Evolutionary conservation across 352 stramenopile species (phyloP).

Genomic region (Phytophthora palmivora): DNA sequence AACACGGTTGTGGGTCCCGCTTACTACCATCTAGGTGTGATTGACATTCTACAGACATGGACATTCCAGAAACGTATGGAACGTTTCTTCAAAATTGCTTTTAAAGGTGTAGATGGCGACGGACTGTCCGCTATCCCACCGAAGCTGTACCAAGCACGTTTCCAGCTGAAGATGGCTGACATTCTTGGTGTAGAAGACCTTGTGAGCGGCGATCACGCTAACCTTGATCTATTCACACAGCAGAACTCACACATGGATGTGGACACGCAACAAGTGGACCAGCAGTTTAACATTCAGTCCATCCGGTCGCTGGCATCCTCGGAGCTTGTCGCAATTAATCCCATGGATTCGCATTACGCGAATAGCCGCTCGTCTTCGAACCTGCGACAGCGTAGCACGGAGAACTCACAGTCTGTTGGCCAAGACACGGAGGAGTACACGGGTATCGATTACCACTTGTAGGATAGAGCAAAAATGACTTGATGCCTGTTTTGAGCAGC

Average conservation of each 20-base stretch:
- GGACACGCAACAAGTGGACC: constrained; percentile 66
- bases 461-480: constrained; percentile 23
- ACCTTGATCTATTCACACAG: constrained; percentile 77
- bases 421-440: constrained; percentile 87
- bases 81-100: constrained; percentile 88
- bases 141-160: constrained; percentile 85
- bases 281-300: constrained; percentile 67
- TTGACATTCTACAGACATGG: constrained; percentile 93
- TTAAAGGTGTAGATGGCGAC: constrained; percentile 81
- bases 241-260: constrained; percentile 92
- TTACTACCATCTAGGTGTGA: constrained; percentile 92
- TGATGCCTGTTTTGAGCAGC: constrained; percentile 17
- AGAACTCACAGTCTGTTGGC: constrained; percentile 71
- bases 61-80: constrained; percentile 89
- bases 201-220: constrained; percentile 45
- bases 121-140: constrained; percentile 87
- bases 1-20: constrained; percentile 89
- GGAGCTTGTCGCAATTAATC: constrained; percentile 67
- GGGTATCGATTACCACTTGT: constrained; percentile 89
- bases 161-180: constrained; percentile 88
- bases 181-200: constrained; percentile 86
- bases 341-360: constrained; percentile 71
- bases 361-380: constrained; percentile 59
- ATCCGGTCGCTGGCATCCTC: constrained; percentile 74
- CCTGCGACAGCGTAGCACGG: constrained; percentile 62